Conservation (phyloP, 2,329 filamentous ascomycete genomes). For the Apiospora marii region DNA sequence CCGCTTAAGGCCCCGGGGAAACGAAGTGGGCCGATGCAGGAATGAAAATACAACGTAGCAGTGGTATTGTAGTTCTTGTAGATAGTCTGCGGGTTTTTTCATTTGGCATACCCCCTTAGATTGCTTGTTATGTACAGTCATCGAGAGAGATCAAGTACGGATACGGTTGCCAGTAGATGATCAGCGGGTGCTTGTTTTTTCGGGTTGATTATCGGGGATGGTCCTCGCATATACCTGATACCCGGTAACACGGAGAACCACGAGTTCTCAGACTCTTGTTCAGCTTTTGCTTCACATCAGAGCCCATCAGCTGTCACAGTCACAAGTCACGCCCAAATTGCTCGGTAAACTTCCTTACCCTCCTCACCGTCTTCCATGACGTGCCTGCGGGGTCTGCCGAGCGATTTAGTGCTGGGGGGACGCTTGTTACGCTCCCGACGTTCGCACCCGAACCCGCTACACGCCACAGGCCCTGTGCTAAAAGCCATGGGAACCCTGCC, state of each 20-base stretch:
- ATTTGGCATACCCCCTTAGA: no score
- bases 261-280: background rate
- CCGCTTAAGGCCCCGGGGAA: background rate
- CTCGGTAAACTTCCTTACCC: background rate
- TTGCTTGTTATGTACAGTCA: background rate
- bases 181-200: background rate
- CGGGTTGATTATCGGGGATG: background rate
- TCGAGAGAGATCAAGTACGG: background rate
- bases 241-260: background rate
- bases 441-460: background rate
- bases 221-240: background rate
- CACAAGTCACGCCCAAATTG: background rate
- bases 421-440: background rate
- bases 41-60: background rate
- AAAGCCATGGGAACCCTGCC: background rate
- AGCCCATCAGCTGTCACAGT: background rate
- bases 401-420: background rate
- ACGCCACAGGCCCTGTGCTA: background rate
- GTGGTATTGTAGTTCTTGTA: background rate
- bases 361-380: background rate
- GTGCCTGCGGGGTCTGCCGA: conserved; percentile 7
- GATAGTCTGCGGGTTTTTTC: no score
- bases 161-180: background rate
- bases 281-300: background rate
- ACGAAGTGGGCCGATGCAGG: background rate